Base-by-base conservation (phyloP, 2,329 filamentous ascomycete species). In the Fusarium acutatum region DNA sequence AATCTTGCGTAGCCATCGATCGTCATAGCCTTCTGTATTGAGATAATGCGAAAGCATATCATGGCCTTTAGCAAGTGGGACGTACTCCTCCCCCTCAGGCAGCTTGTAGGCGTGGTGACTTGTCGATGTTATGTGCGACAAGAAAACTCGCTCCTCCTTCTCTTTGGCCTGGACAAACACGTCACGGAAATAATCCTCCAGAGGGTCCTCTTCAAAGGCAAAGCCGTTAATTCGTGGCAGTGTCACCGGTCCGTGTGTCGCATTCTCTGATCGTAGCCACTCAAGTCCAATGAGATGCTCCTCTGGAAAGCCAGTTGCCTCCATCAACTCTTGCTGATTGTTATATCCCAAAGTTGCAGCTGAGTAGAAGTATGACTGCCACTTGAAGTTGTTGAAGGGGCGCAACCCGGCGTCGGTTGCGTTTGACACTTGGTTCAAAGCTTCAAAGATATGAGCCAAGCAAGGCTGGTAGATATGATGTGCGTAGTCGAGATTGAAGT, bases 391-490 rank as follows among this genome's bases (percentile, higher is more conserved):
- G 12, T 30, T 54, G n/a, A 72, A 68, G 3, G 68, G 47, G 7
- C 73, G 64, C 5, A 61, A 24, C 7, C 34, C 56, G 14, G 57
- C 35, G 10, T 57, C 64, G 5, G 64, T 37, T 5, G 64, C 26
- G 11, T 38, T 49, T 4, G 73, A 68, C 5, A 80, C 34, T 8
- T 68, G 54, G 57, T 82, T 83, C 60, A 84, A 58, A 30, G 78
- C 78, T n/a, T 83, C 75, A 18, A 83, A 77, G 17, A 82, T 75
- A 10, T 83, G 84, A 1, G 85, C 80, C 65, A 86, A 66, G 52
- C 84, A 86, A 1, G 84, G 84, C 58, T 86, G 83, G 67, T 86
- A 86, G n/a, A 85, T 73, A 56, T 84, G 81, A 28, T 84, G 79
- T 7, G 78, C 63, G 44, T 80, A 83, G 62, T 86, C 84, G 38